These are phyloP conservation scores for Naganishia cerealis DNA, from an alignment of 1,284 basidiomycete species.

Conservation along the genomic window DNA sequence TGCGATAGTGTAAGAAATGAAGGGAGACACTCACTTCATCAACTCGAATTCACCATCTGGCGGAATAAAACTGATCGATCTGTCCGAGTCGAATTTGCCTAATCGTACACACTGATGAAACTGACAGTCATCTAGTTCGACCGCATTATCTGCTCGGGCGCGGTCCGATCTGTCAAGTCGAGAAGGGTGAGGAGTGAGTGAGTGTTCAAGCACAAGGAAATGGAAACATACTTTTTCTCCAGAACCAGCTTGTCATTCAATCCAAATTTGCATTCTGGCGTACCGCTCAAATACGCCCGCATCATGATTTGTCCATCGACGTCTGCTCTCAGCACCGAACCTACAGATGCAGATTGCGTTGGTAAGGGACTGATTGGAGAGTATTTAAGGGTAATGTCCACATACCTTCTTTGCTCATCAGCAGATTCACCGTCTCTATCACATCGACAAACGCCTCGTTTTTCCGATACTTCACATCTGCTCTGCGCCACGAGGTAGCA, in stretches of 20 bases:
- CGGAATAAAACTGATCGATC: slow-evolving; percentile 94
- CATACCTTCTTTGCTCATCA: slow-evolving; percentile 91
- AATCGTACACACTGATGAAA: slow-evolving; percentile 98
- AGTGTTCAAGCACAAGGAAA: not conserved
- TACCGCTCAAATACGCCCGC: slow-evolving; percentile 93
- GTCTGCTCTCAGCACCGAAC: slow-evolving; percentile 88
- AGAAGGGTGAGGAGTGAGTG: slow-evolving; percentile 3
- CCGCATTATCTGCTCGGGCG: slow-evolving; percentile 68
- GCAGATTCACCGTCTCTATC: slow-evolving; percentile 90
- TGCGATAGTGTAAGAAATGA: slow-evolving; percentile 8
- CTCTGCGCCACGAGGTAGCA: slow-evolving; percentile 86
- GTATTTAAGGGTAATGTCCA: slow-evolving; percentile 1
- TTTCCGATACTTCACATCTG: slow-evolving; percentile 95
- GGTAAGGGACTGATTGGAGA: not conserved
- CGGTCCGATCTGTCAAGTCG: slow-evolving; percentile 57
- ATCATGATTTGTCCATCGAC: slow-evolving; percentile 98
- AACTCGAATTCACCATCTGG: slow-evolving; percentile 99
- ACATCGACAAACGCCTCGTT: slow-evolving; percentile 98
- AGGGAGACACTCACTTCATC: slow-evolving; percentile 68
- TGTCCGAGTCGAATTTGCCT: slow-evolving; percentile 86
- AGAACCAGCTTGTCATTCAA: slow-evolving; percentile 97
- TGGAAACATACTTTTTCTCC: slow-evolving; percentile 65
- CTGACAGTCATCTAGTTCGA: slow-evolving; percentile 94
- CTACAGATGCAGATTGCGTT: slow-evolving; percentile 53
- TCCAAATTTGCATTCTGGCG: slow-evolving; percentile 96